A percentile compares a stretch with the other conserved stretches of the same genome.
Evolutionary conservation across 768 basidiomycete species (phyloP).

Genomic region (Pisolithus albus): DNA sequence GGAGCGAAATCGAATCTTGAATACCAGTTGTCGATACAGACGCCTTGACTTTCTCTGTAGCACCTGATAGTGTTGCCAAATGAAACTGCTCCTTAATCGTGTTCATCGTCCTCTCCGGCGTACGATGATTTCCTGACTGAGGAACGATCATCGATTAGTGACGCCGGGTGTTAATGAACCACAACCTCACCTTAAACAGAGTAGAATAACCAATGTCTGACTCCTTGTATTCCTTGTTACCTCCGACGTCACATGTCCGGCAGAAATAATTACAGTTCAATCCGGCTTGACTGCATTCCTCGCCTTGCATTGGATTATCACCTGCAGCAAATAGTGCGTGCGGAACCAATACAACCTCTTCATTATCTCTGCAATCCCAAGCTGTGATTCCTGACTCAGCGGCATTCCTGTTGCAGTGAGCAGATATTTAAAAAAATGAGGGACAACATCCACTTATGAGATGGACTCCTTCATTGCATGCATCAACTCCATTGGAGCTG

Average conservation of each 20-base stretch:
- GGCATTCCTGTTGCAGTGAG: conserved; percentile 4
- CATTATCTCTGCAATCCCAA: conserved; percentile 17
- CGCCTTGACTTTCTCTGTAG: conserved; percentile 3
- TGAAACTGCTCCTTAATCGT: not conserved
- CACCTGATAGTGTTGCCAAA: not conserved
- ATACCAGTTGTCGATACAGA: not conserved
- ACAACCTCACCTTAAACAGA: conserved; percentile 13
- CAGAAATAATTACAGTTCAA: conserved; percentile 28
- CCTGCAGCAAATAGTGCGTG: conserved; percentile 18
- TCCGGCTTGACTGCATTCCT: conserved; percentile 29
- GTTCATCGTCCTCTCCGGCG: too few species aligned
- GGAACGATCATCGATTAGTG: too few species aligned
- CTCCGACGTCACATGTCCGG: conserved; percentile 25
- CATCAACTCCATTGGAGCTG: conserved; percentile 29
- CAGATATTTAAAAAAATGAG: not conserved
- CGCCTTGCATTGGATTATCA: conserved; percentile 34
- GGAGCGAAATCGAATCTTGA: not conserved
- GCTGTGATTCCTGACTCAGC: conserved; percentile 5
- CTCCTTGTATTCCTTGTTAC: conserved; percentile 17
- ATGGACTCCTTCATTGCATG: conserved; percentile 23
- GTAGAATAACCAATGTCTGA: conserved; percentile 20
- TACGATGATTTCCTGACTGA: too few species aligned
- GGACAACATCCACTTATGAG: conserved; percentile 9
- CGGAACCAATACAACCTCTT: conserved; percentile 19
- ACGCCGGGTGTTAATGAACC: too few species aligned